phyloP scores from a whole-genome alignment of 2,329 filamentous ascomycete genomes.

The Dactylellina haptotyla region DNA sequence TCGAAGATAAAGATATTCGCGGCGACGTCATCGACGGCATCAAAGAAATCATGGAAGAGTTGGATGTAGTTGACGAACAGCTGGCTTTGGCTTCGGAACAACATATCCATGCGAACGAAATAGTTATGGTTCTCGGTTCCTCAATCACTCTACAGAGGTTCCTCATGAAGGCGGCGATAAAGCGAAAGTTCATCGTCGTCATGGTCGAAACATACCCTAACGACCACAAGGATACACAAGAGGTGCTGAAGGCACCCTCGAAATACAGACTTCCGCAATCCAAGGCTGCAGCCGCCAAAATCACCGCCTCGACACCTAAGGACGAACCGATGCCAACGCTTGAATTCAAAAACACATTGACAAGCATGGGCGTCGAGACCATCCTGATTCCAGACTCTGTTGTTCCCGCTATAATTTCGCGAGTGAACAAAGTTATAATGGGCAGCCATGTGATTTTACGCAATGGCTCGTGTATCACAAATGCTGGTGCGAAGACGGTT shows the following conservation, averaged over 20 bases:
- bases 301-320: constrained; percentile 54
- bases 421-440: constrained; percentile 93
- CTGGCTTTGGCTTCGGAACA: constrained; percentile 88
- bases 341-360: constrained; percentile 79
- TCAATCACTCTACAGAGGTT: constrained; percentile 90
- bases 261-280: constrained; percentile 63
- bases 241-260: constrained; percentile 65
- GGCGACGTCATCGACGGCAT: constrained; percentile 94
- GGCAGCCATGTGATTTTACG: constrained; percentile 87
- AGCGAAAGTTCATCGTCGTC: constrained; percentile 90
- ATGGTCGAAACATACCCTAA: constrained; percentile 79
- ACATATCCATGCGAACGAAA: constrained; percentile 91
- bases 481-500: constrained; percentile 83
- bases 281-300: background rate
- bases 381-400: constrained; percentile 86
- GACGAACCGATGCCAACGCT: constrained; percentile 63
- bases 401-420: constrained; percentile 91
- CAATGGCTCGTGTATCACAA: constrained; percentile 85
- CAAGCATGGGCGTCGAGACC: constrained; percentile 79
- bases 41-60: constrained; percentile 93
- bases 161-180: constrained; percentile 83
- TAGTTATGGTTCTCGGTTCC: constrained; percentile 87
- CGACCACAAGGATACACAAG: constrained; percentile 72
- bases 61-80: constrained; percentile 90
- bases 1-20: constrained; percentile 70